Percentiles rank a stretch among this genome's conserved stretches.
Conservation (phyloP, 2,329 filamentous ascomycete species). For the Myriosclerotinia curreyana region DNA sequence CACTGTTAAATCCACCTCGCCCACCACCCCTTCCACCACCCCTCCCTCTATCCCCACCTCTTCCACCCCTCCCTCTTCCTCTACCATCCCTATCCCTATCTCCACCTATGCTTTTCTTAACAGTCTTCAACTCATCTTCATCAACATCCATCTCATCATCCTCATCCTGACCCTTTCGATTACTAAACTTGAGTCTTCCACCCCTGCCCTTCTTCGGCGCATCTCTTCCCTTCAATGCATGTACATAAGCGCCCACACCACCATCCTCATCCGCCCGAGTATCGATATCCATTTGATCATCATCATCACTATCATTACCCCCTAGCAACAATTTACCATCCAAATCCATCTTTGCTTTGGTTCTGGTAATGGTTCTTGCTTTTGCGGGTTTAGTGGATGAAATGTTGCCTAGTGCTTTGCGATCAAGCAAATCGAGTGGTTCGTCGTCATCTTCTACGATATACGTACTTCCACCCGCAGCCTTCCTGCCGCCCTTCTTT, state of each 20-base stretch:
- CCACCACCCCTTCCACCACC: slow-evolving; percentile 40
- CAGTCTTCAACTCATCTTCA: slow-evolving; percentile 47
- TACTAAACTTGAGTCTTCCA: slow-evolving; percentile 69
- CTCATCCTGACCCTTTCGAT: slow-evolving; percentile 56
- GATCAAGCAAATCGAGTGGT: slow-evolving; percentile 88
- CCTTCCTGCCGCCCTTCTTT: slow-evolving; percentile 50
- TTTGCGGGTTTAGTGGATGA: slow-evolving; percentile 81
- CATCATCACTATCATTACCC: slow-evolving; percentile 48
- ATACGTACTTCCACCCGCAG: slow-evolving; percentile 63
- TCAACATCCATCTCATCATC: slow-evolving; percentile 52
- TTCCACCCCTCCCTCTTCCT: slow-evolving; percentile 43
- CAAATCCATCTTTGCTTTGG: slow-evolving; percentile 65
- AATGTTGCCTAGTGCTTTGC: slow-evolving; percentile 85
- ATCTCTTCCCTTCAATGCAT: slow-evolving; percentile 65
- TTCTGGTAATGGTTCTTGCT: slow-evolving; percentile 48
- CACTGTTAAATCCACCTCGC: slow-evolving; percentile 24
- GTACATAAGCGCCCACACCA: slow-evolving; percentile 67
- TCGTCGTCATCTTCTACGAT: slow-evolving; percentile 95
- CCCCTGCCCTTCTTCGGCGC: slow-evolving; percentile 61
- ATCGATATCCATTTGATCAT: slow-evolving; percentile 63
- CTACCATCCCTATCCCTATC: slow-evolving; percentile 36
- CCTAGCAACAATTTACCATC: slow-evolving; percentile 81
- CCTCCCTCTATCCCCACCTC: slow-evolving; percentile 47
- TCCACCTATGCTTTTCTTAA: slow-evolving; percentile 48
- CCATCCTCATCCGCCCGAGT: slow-evolving; percentile 48